Percentiles rank a stretch among this genome's conserved stretches.
Evolutionary conservation across 306 rosid genomes (phyloP).

Genomic region (Fagus crenata): DNA sequence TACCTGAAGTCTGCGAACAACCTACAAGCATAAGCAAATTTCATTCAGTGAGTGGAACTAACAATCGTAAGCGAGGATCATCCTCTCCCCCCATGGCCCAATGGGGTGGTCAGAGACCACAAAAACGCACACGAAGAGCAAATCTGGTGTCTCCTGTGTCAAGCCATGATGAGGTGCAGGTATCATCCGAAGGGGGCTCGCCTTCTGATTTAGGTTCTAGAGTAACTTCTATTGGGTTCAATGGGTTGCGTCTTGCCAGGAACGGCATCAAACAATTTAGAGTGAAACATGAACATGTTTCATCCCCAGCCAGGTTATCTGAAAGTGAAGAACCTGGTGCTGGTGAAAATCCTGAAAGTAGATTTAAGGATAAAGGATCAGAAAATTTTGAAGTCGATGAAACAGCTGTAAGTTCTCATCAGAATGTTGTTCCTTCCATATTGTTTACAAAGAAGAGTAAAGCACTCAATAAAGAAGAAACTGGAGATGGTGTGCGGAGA

Average conservation of each 20-base stretch:
- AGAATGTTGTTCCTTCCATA: slow-evolving; percentile 42
- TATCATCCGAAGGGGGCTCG: slow-evolving; percentile 53
- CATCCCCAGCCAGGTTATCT: slow-evolving; percentile 67
- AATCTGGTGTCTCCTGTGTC: slow-evolving; percentile 73
- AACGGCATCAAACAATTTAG: slow-evolving; percentile 44
- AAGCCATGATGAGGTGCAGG: slow-evolving; percentile 56
- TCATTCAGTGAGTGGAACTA: slow-evolving; percentile 44
- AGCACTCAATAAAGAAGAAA: slow-evolving; percentile 49
- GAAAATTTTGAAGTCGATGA: slow-evolving; percentile 48
- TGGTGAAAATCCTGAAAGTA: slow-evolving; percentile 54
- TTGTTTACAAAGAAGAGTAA: slow-evolving; percentile 48
- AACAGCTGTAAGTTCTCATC: slow-evolving; percentile 41
- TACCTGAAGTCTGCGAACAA: slow-evolving; percentile 59
- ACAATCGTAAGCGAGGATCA: slow-evolving; percentile 64
- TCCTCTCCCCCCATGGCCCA: slow-evolving; percentile 70
- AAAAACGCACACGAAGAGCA: slow-evolving; percentile 80
- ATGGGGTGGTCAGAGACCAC: slow-evolving; percentile 94
- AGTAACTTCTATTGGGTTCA: slow-evolving; percentile 44
- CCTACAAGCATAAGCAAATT: slow-evolving; percentile 51
- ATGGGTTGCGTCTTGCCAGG: slow-evolving; percentile 54
- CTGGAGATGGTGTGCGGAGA: slow-evolving; percentile 52
- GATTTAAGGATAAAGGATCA: slow-evolving; percentile 60
- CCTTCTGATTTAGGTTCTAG: slow-evolving; percentile 63
- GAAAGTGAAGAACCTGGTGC: slow-evolving; percentile 79
- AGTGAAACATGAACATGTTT: slow-evolving; percentile 50